phyloP scores from a whole-genome alignment of 352 stramenopile genomes.

The Phytopythium litorale region DNA sequence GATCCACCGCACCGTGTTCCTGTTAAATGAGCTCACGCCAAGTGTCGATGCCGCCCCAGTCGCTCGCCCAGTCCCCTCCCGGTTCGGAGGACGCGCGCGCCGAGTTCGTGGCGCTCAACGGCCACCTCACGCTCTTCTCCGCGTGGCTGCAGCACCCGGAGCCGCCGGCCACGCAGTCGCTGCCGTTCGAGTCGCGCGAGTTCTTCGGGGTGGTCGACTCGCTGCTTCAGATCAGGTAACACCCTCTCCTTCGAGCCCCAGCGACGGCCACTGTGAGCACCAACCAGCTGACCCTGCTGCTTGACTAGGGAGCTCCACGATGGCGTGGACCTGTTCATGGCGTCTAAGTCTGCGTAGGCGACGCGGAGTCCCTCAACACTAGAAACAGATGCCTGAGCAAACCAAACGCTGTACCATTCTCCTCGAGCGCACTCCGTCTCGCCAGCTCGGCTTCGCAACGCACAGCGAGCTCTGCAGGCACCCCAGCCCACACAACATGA shows the following conservation, averaged over 20 bases:
- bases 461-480: background rate
- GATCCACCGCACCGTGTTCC: background rate
- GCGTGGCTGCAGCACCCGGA: conserved; percentile 75
- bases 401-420: background rate
- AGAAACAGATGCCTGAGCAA: conserved; percentile 4
- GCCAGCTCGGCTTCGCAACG: background rate
- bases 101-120: conserved; percentile 44
- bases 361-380: background rate
- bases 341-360: conserved; percentile 17
- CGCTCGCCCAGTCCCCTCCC: conserved; percentile 28
- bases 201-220: conserved; percentile 78
- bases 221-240: conserved; percentile 66
- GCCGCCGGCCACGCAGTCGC: conserved; percentile 57
- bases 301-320: conserved; percentile 44
- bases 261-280: background rate
- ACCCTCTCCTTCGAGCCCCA: background rate
- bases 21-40: background rate
- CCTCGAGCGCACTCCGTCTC: background rate
- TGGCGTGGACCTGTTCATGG: conserved; percentile 68
- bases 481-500: background rate
- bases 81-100: conserved; percentile 18
- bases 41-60: conserved; percentile 15
- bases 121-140: conserved; percentile 63
- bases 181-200: conserved; percentile 57
- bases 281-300: background rate